These are phyloP conservation scores for Kodamaea suecica DNA, from an alignment of 1,139 yeast genomes.

Conservation along the genomic window DNA sequence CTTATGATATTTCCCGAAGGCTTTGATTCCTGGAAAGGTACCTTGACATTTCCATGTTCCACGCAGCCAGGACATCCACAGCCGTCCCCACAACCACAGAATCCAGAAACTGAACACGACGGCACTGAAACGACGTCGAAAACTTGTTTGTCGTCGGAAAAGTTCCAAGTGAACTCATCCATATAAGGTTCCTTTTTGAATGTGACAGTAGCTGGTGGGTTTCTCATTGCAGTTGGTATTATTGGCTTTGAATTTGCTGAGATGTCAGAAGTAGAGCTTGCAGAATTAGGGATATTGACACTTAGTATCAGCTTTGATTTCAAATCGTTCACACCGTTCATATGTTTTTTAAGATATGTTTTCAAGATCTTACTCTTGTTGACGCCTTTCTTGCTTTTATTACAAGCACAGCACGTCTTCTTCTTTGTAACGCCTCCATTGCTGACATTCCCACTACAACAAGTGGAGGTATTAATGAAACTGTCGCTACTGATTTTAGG, in stretches of 20 bases:
- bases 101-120: constrained; percentile 48
- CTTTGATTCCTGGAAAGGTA: too few species aligned
- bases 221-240: too few species aligned
- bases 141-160: constrained; percentile 7
- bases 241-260: not conserved
- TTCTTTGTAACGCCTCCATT: constrained; percentile 17
- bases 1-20: not conserved
- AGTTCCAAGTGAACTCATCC: constrained; percentile 1
- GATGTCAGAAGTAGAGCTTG: not conserved
- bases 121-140: constrained; percentile 30
- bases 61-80: constrained; percentile 50
- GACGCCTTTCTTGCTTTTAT: constrained; percentile 16
- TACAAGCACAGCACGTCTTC: constrained; percentile 30
- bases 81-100: constrained; percentile 47
- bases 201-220: too few species aligned
- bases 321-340: constrained; percentile 7
- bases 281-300: too few species aligned
- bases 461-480: constrained; percentile 34
- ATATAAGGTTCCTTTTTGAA: constrained; percentile 1
- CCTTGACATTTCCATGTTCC: constrained; percentile 46
- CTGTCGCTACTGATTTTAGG: constrained; percentile 33
- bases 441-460: constrained; percentile 21
- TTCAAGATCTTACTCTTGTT: constrained; percentile 38
- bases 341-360: constrained; percentile 30
- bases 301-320: not conserved